Conservation (phyloP, 1,284 basidiomycete genomes). For the Puccinia polysora region DNA sequence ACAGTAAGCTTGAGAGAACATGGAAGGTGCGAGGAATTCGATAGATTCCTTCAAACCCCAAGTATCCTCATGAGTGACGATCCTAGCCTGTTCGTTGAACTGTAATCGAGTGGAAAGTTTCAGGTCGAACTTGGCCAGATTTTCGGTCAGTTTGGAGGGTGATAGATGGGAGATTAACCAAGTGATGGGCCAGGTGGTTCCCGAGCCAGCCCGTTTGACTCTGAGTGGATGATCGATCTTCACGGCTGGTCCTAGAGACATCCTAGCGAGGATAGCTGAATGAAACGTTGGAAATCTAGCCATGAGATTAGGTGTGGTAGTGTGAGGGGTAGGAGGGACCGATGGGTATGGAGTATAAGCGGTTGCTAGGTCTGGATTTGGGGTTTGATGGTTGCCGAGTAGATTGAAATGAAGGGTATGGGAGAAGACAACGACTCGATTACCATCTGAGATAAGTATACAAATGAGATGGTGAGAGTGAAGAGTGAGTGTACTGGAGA, state of each 20-base stretch:
- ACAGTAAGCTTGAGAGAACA: background rate
- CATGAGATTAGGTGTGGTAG: background rate
- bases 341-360: slow-evolving; percentile 12
- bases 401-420: slow-evolving; percentile 29
- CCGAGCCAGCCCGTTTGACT: background rate
- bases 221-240: background rate
- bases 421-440: slow-evolving; percentile 24
- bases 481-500: no score
- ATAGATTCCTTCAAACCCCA: slow-evolving; percentile 16
- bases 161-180: slow-evolving; percentile 4
- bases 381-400: background rate
- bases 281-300: background rate
- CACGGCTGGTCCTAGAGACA: background rate
- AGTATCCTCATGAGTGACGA: slow-evolving; percentile 25
- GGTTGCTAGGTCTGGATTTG: background rate
- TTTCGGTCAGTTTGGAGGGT: background rate
- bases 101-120: slow-evolving; percentile 6
- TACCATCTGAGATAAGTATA: slow-evolving; percentile 1
- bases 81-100: slow-evolving; percentile 31
- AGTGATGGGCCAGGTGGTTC: background rate
- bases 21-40: background rate
- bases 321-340: slow-evolving; percentile 1
- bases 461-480: no score
- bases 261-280: background rate
- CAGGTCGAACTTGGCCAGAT: background rate